Evolutionary conservation across 768 basidiomycete genomes (phyloP), one percentile per base, ranked within the genome.

Genomic region (Tubosaeta sp.): DNA sequence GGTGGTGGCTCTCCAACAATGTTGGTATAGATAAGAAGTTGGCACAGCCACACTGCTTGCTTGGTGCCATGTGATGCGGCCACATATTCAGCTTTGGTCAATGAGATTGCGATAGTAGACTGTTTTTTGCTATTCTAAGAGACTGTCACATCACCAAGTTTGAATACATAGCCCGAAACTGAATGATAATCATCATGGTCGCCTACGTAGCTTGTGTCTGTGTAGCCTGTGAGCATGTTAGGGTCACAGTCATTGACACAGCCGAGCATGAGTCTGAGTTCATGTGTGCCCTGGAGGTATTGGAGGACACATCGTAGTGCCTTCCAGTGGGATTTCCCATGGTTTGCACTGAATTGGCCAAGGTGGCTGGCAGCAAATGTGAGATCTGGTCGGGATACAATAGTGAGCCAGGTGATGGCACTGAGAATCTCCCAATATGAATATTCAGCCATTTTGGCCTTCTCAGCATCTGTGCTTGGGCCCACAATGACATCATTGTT

Each of bases 11-110:
- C 35, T 17, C 2, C 1, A 1, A 25, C 10, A 12, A 38, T 48
- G 5, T 17, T 17, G 5, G n/a, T 11, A 7, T 48, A 6, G 10
- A 13, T 5, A 8, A 47, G 46, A 5, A 47, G 16, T 12, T 47
- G 16, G 26, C 50, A 32, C 4, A 69, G 19, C 65, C 62, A 68
- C 4, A 58, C 31, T 0, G 54, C 52, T 19, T 68, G 63, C 31
- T 54, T 53, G 5, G 48, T 22, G 6, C 39, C 14, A 16, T 49
- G 48, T 2, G 65, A 55, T 4, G 60, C 43, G 0, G 73, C 67
- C 31, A 73, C 66, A 53, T 77, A 76, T 53, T 77, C 73, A 3
- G 72, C 66, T 50, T 75, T 71, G 0, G 66, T 65, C 2, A 71
- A 72, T 1, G 71, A 75, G 1, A 66, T 59, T 0, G 73, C 64